Base-by-base conservation (phyloP, 2,329 filamentous ascomycete species). In the Emergomyces pasteurianus region DNA sequence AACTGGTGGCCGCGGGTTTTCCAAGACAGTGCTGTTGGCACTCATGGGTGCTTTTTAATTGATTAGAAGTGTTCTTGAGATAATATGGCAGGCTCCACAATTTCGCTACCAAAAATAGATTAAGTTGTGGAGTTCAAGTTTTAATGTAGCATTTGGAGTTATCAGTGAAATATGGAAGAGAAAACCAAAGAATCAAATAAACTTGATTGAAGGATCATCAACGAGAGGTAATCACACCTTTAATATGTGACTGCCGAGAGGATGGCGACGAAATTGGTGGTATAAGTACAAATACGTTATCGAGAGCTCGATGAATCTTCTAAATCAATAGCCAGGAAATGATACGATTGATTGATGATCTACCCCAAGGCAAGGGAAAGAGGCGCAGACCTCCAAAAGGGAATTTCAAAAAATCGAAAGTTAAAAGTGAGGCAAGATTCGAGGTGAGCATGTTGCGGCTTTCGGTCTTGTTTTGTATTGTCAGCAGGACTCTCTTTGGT, bases 361-460 rank as follows among this genome's bases (percentile, higher is more conserved):
- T 49, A 23, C 43, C n/a, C 26, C n/a, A 21, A 8, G 49, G 23
- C 36, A 28, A 42, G 3, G 31, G 10, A 18, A 14, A 23, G 28
- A 18, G 47, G 46, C n/a, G n/a, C 46, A 58, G 18, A 50, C 12
- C 10, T 26, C 57, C 28, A 9, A 38, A 36, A 28, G 21, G 23
- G 21, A 3, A 12, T 18, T 36, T 40, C 16, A 42, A n/a, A 50
- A 36, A 23, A 43, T 34, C 7, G 8, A 10, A 60, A 55, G 28
- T 43, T 21, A 46, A 61, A 61, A 49, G 50, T 60, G 58, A 61
- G 59, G 62, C 57, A 59, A 54, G 34, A 14, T 53, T 42, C 36
- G 56, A 59, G 12, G 53, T 28, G 50, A 42, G 16, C 3, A 34
- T 21, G 10, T 42, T 23, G 38, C 26, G 43, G 10, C 34, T 4